These are phyloP conservation scores for Russula brevipes DNA, from an alignment of 768 basidiomycete species.

Conservation along the genomic window DNA sequence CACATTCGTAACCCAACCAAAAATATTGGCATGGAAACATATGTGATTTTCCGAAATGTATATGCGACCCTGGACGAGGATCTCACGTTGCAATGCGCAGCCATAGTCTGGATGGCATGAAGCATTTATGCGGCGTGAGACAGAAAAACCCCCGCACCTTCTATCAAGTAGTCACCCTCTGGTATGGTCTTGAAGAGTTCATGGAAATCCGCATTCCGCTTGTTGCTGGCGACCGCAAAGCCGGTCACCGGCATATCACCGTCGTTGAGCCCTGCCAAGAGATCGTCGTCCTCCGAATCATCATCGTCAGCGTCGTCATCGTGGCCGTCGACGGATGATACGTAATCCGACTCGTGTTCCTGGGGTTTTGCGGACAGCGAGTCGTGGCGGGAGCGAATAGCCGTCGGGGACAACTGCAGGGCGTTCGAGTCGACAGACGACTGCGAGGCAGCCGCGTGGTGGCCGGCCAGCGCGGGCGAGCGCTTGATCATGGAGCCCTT, in stretches of 20 bases:
- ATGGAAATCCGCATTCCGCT: constrained; percentile 93
- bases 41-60: constrained; percentile 99
- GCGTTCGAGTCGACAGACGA: constrained; percentile 24
- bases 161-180: constrained; percentile 96
- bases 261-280: constrained; percentile 42
- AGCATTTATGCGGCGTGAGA: constrained; percentile 6
- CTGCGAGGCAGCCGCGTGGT: constrained; percentile 11
- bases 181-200: constrained; percentile 84
- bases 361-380: constrained; percentile 25
- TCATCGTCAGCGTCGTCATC: constrained; percentile 33
- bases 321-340: constrained; percentile 23
- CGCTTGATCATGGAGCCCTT: constrained; percentile 7
- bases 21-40: constrained; percentile 99
- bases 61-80: constrained; percentile 90
- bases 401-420: constrained; percentile 16
- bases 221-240: constrained; percentile 94
- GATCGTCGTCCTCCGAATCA: constrained; percentile 31
- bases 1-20: constrained; percentile 98
- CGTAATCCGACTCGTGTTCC: constrained; percentile 28
- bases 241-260: constrained; percentile 90
- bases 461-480: constrained; percentile 18
- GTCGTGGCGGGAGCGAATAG: constrained; percentile 27
- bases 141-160: constrained; percentile 53
- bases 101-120: constrained; percentile 73
- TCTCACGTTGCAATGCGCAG: constrained; percentile 93